Conservation (phyloP, 352 stramenopile species). For the Phytopythium helicoides region DNA sequence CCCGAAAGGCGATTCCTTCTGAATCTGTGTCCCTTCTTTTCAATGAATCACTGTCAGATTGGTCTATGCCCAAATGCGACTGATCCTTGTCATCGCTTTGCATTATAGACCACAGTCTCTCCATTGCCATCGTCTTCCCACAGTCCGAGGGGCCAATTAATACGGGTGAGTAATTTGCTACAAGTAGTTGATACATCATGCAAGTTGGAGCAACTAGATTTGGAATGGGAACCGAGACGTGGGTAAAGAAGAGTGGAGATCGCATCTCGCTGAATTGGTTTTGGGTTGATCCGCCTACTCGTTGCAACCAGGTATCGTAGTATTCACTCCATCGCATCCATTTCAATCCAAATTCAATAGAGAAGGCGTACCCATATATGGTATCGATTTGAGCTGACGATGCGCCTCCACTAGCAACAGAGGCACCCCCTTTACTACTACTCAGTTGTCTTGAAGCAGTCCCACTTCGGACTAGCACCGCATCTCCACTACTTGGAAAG, state of each 20-base stretch:
- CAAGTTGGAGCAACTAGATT: constrained; percentile 36
- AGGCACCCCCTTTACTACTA: too few relatives aligned
- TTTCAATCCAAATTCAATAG: constrained; percentile 65
- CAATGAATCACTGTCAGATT: too few relatives aligned
- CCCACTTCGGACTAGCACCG: too few relatives aligned
- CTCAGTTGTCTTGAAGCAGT: too few relatives aligned
- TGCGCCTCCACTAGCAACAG: too few relatives aligned
- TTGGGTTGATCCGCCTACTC: not conserved
- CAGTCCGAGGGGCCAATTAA: constrained; percentile 38
- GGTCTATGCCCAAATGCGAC: too few relatives aligned
- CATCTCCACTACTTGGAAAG: constrained; percentile 39
- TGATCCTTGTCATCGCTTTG: too few relatives aligned
- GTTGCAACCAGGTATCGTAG: constrained; percentile 48
- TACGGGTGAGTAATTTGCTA: constrained; percentile 29
- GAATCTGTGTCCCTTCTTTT: too few relatives aligned
- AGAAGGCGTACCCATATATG: constrained; percentile 70
- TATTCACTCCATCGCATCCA: constrained; percentile 71
- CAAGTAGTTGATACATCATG: constrained; percentile 45
- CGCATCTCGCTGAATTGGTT: too few relatives aligned
- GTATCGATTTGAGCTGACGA: constrained; percentile 27
- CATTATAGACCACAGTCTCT: not conserved
- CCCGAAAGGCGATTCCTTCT: too few relatives aligned
- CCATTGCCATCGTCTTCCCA: constrained; percentile 44
- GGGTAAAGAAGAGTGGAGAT: not conserved
- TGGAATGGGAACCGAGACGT: constrained; percentile 27